A percentile compares a stretch with the other conserved stretches of the same genome.
Evolutionary conservation across 164 flowering plant genomes (phyloP).

Genomic region (Stephania cephalantha): DNA sequence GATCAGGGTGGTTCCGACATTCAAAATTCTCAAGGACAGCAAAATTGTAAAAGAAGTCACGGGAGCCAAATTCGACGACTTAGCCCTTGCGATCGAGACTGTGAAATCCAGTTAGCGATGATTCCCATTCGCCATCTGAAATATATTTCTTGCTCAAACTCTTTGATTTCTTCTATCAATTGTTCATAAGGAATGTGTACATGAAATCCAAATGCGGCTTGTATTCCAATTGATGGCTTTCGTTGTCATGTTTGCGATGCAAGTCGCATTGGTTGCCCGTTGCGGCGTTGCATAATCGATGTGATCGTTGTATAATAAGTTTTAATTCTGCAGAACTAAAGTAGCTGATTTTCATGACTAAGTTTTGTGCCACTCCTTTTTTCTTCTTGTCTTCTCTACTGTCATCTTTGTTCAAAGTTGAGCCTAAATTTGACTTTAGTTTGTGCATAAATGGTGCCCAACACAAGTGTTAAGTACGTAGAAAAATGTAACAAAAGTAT

Average conservation of each 20-base stretch:
- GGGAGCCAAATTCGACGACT: slow-evolving; percentile 78
- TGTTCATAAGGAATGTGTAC: slow-evolving; percentile 7
- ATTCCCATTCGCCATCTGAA: not conserved
- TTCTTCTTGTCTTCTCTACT: not conserved
- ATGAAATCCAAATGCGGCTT: slow-evolving; percentile 1
- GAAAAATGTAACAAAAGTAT: no score
- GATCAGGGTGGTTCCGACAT: slow-evolving; percentile 84
- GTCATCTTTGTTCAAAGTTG: not conserved
- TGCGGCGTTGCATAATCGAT: not conserved
- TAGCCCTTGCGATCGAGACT: slow-evolving; percentile 59
- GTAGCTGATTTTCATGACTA: not conserved
- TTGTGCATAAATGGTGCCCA: no score
- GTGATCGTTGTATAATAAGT: not conserved
- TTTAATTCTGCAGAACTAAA: not conserved
- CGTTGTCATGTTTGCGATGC: not conserved
- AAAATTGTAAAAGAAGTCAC: slow-evolving; percentile 81
- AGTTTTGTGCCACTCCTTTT: not conserved
- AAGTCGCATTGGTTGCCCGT: not conserved
- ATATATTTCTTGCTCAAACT: no score
- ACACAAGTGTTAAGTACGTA: no score
- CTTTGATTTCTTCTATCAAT: slow-evolving; percentile 1
- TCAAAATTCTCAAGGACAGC: slow-evolving; percentile 76
- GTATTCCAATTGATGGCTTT: not conserved
- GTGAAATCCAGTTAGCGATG: slow-evolving; percentile 43
- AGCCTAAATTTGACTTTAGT: no score